Base-by-base conservation (phyloP, 2,329 filamentous ascomycete species). In the Fusarium pseudocircinatum region DNA sequence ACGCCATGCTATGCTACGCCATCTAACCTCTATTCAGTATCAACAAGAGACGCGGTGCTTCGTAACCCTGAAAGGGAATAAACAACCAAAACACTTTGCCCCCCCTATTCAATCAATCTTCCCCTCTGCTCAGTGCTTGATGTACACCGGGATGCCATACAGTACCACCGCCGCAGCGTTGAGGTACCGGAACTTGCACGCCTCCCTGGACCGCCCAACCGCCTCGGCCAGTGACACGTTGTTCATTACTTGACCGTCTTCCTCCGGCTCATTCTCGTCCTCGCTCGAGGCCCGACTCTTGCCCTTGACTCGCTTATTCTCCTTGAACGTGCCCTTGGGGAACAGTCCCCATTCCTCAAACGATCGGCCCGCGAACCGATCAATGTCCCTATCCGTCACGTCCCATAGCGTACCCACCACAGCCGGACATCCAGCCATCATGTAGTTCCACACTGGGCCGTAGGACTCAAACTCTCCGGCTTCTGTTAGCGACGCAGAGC, bases 321-420 rank as follows among this genome's bases (percentile, higher is more conserved):
- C 81, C 56, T 81, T 79, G 70, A 85, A 87, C 13, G 85, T 81
- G 65, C 87, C 87, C 81, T 76, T 76, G 3, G 82, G 79, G 60
- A 93, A 85, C 12, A 99, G 81, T 0, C 96, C 96, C 96, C 96
- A 99, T 77, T 92, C 88, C 79, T 96, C 93, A 80, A 97, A 93
- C 6, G 93, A 86, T 32, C 88, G 87, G 39, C 92, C 90, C 1
- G 95, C 93, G 81, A 97, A 97, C 24, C 95, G 93, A 84, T 99
- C 97, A 81, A 98, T 97, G 81, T 99, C 96, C 78, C 94, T 94
- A 81, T 99, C 96, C 15, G 96, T 99, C 56, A 99, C 96, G 82
- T 99, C 96, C 96, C 96, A 99, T 42, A 99, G 86, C 22, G 95
- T 98, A 50, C 95, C 96, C 5, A 98, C 91, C 15, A 98, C 90